Evolutionary conservation across 352 stramenopile species (phyloP), one percentile per base, ranked within the genome.

Genomic region (Pythium dissotocum): DNA sequence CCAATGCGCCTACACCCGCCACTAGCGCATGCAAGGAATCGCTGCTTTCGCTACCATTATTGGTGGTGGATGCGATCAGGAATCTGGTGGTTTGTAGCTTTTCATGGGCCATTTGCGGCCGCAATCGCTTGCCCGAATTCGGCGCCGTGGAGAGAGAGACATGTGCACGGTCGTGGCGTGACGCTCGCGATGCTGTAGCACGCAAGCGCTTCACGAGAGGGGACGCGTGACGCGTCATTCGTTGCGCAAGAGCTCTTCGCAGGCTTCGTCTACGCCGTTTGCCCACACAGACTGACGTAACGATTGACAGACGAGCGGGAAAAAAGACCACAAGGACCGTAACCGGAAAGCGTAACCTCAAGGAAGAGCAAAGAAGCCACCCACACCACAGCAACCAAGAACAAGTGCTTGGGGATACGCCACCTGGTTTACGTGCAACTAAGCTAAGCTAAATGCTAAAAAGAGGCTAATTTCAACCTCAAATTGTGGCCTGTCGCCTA

Each of bases 21-120:
- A 61, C 67, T 26, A 73, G 67, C 48, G 57, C 32, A 13, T 32
- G 56, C 67, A 61, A 73, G 10, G 52, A 61, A n/a, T n/a, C 52
- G 2, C 14, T 54, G 38, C 21, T 40, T 14, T 71, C 49, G 24
- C n/a, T 16, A 12, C 32, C 42, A 14, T 28, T 24, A 4, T 44
- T 9, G 6, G n/a, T 18, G 18, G 24, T 24, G 16, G 33, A 21
- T 18, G 54, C 33, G 9, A 33, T 38, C 14, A 30, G 16, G 8
- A 62, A 35, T 18, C n/a, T 36, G 2, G 53, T 49, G 40, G 53
- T 51, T 57, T 42, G 46, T 6, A 33, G 14, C 55, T 63, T 36
- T 16, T 36, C 28, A 30, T 30, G 6, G 35, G 21, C 26, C 9
- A 55, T 51, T 26, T 38, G 33, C 2, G 46, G n/a, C 36, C 55